Evolutionary conservation across 106 monocot genomes (phyloP).

Genomic region (Amphibolis antarctica): DNA sequence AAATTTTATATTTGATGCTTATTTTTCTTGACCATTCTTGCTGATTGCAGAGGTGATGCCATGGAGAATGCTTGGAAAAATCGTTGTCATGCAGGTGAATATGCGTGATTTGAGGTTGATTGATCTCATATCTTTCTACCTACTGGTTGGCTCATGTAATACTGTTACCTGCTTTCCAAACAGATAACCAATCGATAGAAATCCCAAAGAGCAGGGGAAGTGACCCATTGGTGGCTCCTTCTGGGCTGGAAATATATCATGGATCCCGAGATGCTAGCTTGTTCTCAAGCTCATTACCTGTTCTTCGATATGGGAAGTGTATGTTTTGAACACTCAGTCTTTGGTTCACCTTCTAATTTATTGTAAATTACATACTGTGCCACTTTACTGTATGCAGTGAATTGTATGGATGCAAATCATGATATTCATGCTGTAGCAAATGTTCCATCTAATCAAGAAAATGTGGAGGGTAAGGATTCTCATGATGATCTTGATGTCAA

Average conservation of each 20-base stretch:
- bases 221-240: conserved; percentile 32
- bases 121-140: neutral
- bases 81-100: conserved; percentile 2
- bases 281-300: conserved; percentile 81
- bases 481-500: conserved; percentile 39
- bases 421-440: conserved; percentile 31
- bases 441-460: conserved; percentile 20
- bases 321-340: too few species aligned
- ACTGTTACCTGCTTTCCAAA: neutral
- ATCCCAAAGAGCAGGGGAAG: conserved; percentile 16
- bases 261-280: conserved; percentile 54
- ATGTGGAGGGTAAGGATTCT: conserved; percentile 23
- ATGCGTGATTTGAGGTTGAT: neutral
- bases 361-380: neutral
- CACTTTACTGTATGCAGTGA: conserved; percentile 44
- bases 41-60: conserved; percentile 10
- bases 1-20: too few species aligned
- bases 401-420: conserved; percentile 23
- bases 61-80: conserved; percentile 13
- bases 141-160: neutral
- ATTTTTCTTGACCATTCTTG: neutral
- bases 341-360: neutral
- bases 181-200: conserved; percentile 12
- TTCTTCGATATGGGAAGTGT: conserved; percentile 72
- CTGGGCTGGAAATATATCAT: conserved; percentile 21